phyloP scores from a whole-genome alignment of 768 basidiomycete genomes.

The Coprinellus micaceus region DNA sequence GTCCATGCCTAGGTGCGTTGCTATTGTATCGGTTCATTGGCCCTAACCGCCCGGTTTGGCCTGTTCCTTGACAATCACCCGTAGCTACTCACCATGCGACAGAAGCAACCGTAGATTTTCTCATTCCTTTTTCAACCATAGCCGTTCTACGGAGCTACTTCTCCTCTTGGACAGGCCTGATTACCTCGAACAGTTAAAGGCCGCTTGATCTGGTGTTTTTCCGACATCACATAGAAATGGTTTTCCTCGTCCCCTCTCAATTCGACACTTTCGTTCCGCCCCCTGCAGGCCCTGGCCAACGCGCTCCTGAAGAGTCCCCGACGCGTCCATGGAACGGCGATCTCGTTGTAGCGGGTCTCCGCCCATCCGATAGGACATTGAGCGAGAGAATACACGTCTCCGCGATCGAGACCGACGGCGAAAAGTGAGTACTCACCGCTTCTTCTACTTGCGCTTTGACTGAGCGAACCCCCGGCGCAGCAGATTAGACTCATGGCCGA shows the following conservation, averaged over 20 bases:
- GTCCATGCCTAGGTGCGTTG: background rate
- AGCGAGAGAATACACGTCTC: constrained; percentile 55
- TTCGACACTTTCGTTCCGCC: constrained; percentile 57
- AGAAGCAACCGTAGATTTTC: background rate
- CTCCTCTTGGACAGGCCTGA: constrained; percentile 2
- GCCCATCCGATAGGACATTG: constrained; percentile 42
- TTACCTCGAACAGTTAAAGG: constrained; percentile 37
- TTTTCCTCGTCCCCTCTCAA: constrained; percentile 60
- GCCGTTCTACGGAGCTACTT: constrained; percentile 1
- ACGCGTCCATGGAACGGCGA: constrained; percentile 56
- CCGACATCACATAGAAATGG: constrained; percentile 42
- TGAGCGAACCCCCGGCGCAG: constrained; percentile 26
- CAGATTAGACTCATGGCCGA: constrained; percentile 57
- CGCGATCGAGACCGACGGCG: constrained; percentile 68
- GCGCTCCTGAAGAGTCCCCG: constrained; percentile 17
- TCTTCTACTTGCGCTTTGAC: constrained; percentile 21
- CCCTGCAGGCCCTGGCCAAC: constrained; percentile 39
- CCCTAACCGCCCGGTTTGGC: background rate
- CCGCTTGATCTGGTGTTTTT: constrained; percentile 27
- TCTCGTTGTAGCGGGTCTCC: constrained; percentile 48
- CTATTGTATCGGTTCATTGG: background rate
- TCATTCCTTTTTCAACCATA: constrained; percentile 2
- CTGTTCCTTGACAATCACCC: constrained; percentile 3
- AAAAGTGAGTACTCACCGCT: constrained; percentile 46
- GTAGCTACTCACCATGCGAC: constrained; percentile 2